phyloP scores from a whole-genome alignment of 1,139 yeast genomes.

The Yamadazyma friedrichii region DNA sequence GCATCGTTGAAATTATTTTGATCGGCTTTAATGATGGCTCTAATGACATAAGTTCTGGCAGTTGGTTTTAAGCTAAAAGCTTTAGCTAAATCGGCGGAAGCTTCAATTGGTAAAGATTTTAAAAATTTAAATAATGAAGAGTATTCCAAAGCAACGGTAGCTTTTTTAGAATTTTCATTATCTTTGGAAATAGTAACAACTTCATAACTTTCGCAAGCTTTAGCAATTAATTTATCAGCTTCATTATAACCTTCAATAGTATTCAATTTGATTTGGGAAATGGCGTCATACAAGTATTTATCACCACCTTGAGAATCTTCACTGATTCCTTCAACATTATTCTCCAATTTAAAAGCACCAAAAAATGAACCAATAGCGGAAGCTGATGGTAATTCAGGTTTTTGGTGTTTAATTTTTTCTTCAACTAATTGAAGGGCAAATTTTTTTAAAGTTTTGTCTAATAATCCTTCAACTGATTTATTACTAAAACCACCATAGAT shows the following conservation, averaged over 20 bases:
- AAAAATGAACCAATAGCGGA: conserved; percentile 84
- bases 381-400: conserved; percentile 74
- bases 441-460: conserved; percentile 84
- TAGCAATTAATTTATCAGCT: conserved; percentile 67
- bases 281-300: conserved; percentile 65
- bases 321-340: conserved; percentile 50
- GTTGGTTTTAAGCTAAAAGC: conserved; percentile 73
- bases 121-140: conserved; percentile 81
- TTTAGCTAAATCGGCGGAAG: conserved; percentile 55
- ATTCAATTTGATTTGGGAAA: conserved; percentile 60
- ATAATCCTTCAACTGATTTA: conserved; percentile 71
- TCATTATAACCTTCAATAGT: conserved; percentile 70
- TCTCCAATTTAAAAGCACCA: conserved; percentile 60
- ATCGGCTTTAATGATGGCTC: conserved; percentile 86
- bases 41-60: conserved; percentile 77
- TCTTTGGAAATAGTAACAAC: conserved; percentile 34
- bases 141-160: conserved; percentile 74
- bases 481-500: conserved; percentile 77
- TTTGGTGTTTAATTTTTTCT: conserved; percentile 51
- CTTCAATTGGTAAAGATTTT: conserved; percentile 69
- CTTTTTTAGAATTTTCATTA: conserved; percentile 50
- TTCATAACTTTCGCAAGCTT: conserved; percentile 61
- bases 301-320: conserved; percentile 53
- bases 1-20: conserved; percentile 63
- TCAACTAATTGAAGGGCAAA: conserved; percentile 70